phyloP scores from a whole-genome alignment of 106 monocot species.

The Ottelia alismoides region DNA sequence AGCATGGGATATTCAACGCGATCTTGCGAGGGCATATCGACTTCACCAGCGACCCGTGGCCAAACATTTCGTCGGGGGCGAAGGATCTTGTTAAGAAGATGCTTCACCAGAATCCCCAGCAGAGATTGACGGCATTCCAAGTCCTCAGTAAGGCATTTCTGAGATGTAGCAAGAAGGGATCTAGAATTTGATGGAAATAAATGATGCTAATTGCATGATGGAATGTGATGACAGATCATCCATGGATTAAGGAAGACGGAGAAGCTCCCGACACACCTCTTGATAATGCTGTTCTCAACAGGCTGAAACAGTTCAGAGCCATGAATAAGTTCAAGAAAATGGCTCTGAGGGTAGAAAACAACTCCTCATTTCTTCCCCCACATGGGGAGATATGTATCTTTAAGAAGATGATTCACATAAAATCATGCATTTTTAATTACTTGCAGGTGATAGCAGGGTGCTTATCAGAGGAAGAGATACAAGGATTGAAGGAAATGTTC shows the following conservation, averaged over 20 bases:
- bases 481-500: too few relatives aligned
- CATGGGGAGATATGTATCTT: too few relatives aligned
- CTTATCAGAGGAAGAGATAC: too few relatives aligned
- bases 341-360: too few relatives aligned
- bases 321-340: too few relatives aligned
- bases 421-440: too few relatives aligned
- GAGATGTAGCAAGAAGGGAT: too few relatives aligned
- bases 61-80: conserved; percentile 50
- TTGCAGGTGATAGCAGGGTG: too few relatives aligned
- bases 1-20: conserved; percentile 52
- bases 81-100: conserved; percentile 69
- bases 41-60: conserved; percentile 72
- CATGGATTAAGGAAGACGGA: conserved; percentile 43
- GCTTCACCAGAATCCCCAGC: conserved; percentile 50
- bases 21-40: conserved; percentile 47
- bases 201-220: too few relatives aligned
- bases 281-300: conserved; percentile 26
- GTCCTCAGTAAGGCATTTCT: conserved; percentile 77
- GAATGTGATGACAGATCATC: conserved; percentile 17
- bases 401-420: too few relatives aligned
- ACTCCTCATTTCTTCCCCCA: too few relatives aligned
- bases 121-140: conserved; percentile 57
- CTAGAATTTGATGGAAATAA: too few relatives aligned
- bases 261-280: conserved; percentile 40
- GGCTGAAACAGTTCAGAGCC: conserved; percentile 34